Evolutionary conservation across 139 green algal species (phyloP).

Genomic region (Astrephomene gubernaculifera): DNA sequence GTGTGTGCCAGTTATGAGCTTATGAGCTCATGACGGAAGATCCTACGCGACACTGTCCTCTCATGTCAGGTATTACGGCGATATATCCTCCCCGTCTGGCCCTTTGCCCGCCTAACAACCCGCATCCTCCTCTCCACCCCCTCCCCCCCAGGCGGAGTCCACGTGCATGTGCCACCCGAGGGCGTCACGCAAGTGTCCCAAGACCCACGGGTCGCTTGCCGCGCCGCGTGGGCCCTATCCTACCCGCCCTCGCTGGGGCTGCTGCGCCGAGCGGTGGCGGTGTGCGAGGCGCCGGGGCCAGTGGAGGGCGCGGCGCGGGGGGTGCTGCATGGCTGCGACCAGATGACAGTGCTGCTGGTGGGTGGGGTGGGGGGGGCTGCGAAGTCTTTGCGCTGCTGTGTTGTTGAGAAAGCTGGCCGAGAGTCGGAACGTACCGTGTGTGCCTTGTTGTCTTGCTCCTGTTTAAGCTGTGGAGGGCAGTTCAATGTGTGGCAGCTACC

Average conservation of each 20-base stretch:
- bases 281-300: background rate
- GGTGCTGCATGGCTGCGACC: background rate
- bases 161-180: slow-evolving; percentile 14
- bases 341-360: slow-evolving; percentile 20
- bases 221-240: background rate
- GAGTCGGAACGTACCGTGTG: background rate
- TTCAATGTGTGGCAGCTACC: background rate
- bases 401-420: background rate
- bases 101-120: background rate
- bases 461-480: no score
- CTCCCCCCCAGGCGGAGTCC: slow-evolving; percentile 9
- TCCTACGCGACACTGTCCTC: no score
- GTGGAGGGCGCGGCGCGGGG: background rate
- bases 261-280: slow-evolving; percentile 7
- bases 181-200: background rate
- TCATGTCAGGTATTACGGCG: background rate
- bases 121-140: no score
- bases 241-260: slow-evolving; percentile 15
- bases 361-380: background rate
- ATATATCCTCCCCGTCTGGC: background rate
- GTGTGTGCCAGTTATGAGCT: background rate
- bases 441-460: no score
- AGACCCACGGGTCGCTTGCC: background rate
- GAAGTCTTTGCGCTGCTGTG: background rate
- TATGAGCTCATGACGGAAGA: no score